Percentiles rank a stretch among this genome's conserved stretches.
Evolutionary conservation across 2,329 filamentous ascomycete species (phyloP).

Genomic region (Microdochium trichocladiopsis): DNA sequence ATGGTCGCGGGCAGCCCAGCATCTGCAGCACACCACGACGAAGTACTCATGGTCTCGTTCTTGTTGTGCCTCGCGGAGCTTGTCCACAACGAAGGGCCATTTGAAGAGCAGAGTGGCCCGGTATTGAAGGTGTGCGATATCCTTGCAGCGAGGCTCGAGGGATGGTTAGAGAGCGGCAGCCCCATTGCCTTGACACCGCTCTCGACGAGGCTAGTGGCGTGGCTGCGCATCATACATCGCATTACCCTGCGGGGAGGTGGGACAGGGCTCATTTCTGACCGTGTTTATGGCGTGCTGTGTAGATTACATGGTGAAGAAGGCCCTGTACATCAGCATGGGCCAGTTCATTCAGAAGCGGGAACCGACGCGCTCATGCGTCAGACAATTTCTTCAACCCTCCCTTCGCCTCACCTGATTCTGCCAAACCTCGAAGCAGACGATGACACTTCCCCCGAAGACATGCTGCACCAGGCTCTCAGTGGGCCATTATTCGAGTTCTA

Average conservation of each 20-base stretch:
- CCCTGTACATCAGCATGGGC: not conserved
- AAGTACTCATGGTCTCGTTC: constrained; percentile 2
- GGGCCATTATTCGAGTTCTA: constrained; percentile 12
- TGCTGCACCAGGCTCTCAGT: constrained; percentile 8
- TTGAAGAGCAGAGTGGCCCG: constrained; percentile 3
- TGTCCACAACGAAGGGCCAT: constrained; percentile 3
- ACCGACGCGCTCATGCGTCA: too few relatives aligned
- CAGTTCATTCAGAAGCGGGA: too few relatives aligned
- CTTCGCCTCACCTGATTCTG: not conserved
- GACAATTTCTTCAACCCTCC: too few relatives aligned
- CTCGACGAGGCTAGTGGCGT: constrained; percentile 4
- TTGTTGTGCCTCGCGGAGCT: constrained; percentile 9
- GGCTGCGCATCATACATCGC: constrained; percentile 10
- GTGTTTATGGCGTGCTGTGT: constrained; percentile 4
- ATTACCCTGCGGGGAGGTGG: constrained; percentile 10
- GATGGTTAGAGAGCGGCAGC: constrained; percentile 2
- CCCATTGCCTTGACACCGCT: constrained; percentile 1
- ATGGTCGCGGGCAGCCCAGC: not conserved
- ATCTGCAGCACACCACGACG: constrained; percentile 1
- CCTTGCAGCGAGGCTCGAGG: not conserved
- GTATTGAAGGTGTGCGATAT: constrained; percentile 1
- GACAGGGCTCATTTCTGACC: constrained; percentile 7
- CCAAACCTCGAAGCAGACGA: not conserved
- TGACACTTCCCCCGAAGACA: not conserved
- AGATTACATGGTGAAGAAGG: not conserved